Evolutionary conservation across 1,284 basidiomycete species (phyloP).

Genomic region (Rhizoctonia solani): DNA sequence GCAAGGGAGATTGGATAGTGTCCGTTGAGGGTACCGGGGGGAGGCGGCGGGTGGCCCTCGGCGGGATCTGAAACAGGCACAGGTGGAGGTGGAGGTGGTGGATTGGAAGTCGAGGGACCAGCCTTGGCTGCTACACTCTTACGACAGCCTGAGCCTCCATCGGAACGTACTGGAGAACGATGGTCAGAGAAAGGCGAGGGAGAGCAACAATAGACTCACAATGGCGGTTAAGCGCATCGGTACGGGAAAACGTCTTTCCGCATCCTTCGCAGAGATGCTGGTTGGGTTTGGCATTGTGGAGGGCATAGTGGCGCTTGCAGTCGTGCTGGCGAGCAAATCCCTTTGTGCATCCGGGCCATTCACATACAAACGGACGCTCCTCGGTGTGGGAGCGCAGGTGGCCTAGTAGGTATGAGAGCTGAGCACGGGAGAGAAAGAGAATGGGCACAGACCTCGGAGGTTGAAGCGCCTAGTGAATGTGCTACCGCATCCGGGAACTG

Average conservation of each 20-base stretch:
- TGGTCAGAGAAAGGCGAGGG: constrained; percentile 26
- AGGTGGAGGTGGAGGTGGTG: too few relatives aligned
- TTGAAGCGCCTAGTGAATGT: constrained; percentile 91
- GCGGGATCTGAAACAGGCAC: constrained; percentile 17
- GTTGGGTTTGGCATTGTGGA: constrained; percentile 77
- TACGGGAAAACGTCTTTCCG: constrained; percentile 90
- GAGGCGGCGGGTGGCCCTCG: constrained; percentile 26
- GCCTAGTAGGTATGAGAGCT: constrained; percentile 54
- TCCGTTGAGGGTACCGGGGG: constrained; percentile 17
- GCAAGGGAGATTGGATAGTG: constrained; percentile 29
- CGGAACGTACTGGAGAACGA: constrained; percentile 73
- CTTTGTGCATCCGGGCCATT: constrained; percentile 91
- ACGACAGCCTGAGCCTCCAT: constrained; percentile 72
- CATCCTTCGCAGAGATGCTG: constrained; percentile 89
- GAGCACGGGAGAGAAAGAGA: not conserved
- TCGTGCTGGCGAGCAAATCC: constrained; percentile 94
- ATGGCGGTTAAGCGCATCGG: constrained; percentile 84
- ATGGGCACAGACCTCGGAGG: constrained; percentile 66
- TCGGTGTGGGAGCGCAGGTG: constrained; percentile 96
- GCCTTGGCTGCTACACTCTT: constrained; percentile 30
- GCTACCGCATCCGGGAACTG: constrained; percentile 92
- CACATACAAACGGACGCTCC: constrained; percentile 90
- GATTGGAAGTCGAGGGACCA: not conserved
- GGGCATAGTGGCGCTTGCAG: constrained; percentile 90
- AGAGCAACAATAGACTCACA: constrained; percentile 57